phyloP scores from a whole-genome alignment of 2,329 filamentous ascomycete genomes.

The Clonostachys rhizophaga region DNA sequence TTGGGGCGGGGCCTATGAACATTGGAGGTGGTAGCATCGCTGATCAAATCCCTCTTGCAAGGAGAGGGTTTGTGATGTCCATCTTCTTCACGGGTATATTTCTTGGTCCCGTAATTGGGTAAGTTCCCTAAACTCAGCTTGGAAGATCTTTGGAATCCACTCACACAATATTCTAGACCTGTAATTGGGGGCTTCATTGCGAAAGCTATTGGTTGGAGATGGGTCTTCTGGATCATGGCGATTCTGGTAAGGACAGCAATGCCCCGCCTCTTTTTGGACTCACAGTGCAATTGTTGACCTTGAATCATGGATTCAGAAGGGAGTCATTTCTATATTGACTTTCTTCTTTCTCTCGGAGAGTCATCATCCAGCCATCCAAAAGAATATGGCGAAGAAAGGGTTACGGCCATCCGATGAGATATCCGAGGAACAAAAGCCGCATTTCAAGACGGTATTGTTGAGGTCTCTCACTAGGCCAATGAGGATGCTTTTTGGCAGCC shows the following conservation, averaged over 20 bases:
- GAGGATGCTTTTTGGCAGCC: conserved; percentile 60
- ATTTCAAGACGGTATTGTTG: conserved; percentile 49
- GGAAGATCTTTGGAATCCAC: too few species aligned
- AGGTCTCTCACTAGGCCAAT: conserved; percentile 46
- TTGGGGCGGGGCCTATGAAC: conserved; percentile 58
- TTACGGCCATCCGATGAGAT: conserved; percentile 7
- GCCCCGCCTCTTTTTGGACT: too few species aligned
- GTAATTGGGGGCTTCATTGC: conserved; percentile 37
- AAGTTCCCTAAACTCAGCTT: too few species aligned
- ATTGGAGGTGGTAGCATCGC: conserved; percentile 62
- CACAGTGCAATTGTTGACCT: too few species aligned
- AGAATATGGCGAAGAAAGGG: not conserved
- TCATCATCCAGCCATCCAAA: conserved; percentile 1
- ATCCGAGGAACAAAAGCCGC: conserved; percentile 5
- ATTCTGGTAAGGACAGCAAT: conserved; percentile 12
- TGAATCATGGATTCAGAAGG: not conserved
- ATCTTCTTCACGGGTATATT: conserved; percentile 60
- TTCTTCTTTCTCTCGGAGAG: conserved; percentile 3
- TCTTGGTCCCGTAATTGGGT: conserved; percentile 47
- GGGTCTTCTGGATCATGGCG: conserved; percentile 27
- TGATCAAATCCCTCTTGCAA: conserved; percentile 55
- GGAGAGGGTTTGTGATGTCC: conserved; percentile 60
- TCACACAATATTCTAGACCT: conserved; percentile 13
- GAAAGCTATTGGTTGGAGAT: conserved; percentile 41
- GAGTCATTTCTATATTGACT: not conserved